A percentile compares a stretch with the other conserved stretches of the same genome.
Evolutionary conservation across 371 early-diverging fungal species (phyloP).

Genomic region (Entomophthora muscae): DNA sequence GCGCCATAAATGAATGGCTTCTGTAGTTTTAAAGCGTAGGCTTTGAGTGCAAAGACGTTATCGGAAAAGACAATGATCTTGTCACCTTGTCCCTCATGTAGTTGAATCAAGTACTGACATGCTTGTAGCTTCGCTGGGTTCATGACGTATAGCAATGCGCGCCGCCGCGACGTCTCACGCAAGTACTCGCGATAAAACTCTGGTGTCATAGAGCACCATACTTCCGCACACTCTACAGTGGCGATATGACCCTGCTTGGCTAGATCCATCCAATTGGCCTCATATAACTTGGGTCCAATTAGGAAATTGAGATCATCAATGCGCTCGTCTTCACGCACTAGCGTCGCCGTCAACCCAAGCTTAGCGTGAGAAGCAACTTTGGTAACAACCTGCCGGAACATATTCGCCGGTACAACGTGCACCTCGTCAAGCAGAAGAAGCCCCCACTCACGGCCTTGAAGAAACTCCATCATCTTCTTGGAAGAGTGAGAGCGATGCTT

Average conservation of each 20-base stretch:
- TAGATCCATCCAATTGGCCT: conserved; percentile 99
- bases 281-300: conserved; percentile 99
- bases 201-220: conserved; percentile 99
- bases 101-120: conserved; percentile 93
- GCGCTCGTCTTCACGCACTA: conserved; percentile 99
- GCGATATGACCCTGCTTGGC: conserved; percentile 97
- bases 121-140: conserved; percentile 98
- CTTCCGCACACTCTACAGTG: conserved; percentile 97
- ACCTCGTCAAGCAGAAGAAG: conserved; percentile 98
- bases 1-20: conserved; percentile 97
- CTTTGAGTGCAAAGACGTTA: conserved; percentile 90
- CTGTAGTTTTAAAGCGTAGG: conserved; percentile 80
- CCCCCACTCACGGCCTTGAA: conserved; percentile 94
- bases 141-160: conserved; percentile 87
- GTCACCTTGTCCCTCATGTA: conserved; percentile 92
- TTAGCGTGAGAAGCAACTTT: conserved; percentile 94
- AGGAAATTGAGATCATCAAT: conserved; percentile 98
- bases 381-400: conserved; percentile 96
- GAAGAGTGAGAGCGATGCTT: conserved; percentile 94
- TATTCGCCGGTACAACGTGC: conserved; percentile 98
- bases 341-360: conserved; percentile 96
- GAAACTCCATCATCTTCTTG: conserved; percentile 92
- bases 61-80: conserved; percentile 99
- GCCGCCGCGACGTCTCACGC: conserved; percentile 39
- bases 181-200: conserved; percentile 97